Percentiles rank a stretch among this genome's conserved stretches.
Evolutionary conservation across 345 rosid species (phyloP).

Genomic region (Rhodamnia argentea): DNA sequence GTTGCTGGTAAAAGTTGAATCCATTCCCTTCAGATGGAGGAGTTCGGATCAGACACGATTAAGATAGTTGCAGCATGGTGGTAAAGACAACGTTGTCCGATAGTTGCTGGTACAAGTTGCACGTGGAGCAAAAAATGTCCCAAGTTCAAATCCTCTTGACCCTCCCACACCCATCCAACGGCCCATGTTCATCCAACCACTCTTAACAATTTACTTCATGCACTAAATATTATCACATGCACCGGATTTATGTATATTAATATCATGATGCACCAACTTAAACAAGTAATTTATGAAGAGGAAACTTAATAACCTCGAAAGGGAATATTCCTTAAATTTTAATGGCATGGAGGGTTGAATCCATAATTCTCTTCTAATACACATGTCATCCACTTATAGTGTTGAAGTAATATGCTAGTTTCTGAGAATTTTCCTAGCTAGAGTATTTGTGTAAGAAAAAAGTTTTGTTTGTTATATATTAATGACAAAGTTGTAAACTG

Average conservation of each 20-base stretch:
- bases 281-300: neutral
- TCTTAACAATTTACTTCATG: neutral
- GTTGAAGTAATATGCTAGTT: neutral
- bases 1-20: neutral
- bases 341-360: neutral
- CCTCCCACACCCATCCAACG: neutral
- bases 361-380: neutral
- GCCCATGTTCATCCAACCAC: neutral
- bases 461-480: neutral
- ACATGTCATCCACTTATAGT: neutral
- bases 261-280: neutral
- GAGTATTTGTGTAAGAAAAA: too few relatives aligned
- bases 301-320: neutral
- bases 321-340: neutral
- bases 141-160: neutral
- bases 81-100: neutral
- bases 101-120: neutral
- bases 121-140: neutral
- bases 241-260: neutral
- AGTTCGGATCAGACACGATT: neutral
- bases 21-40: neutral
- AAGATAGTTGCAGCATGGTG: neutral
- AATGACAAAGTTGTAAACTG: too few relatives aligned
- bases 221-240: neutral
- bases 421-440: too few relatives aligned